phyloP scores from a whole-genome alignment of 768 basidiomycete genomes.

The Suillus cothurnatus region DNA sequence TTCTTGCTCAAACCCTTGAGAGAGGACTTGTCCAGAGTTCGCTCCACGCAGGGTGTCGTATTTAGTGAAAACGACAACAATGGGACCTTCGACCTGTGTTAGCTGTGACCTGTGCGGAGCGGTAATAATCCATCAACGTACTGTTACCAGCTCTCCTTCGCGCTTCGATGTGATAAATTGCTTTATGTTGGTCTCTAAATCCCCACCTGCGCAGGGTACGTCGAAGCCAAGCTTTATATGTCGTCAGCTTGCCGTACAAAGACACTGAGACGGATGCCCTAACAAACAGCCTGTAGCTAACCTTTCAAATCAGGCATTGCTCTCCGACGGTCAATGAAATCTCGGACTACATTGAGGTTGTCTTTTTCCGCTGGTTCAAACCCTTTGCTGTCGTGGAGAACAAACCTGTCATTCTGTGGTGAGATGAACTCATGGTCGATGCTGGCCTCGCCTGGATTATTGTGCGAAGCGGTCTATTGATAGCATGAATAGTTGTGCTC shows the following conservation, averaged over 20 bases:
- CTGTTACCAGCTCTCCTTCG: slow-evolving; percentile 3
- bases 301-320: no score
- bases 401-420: slow-evolving; percentile 11
- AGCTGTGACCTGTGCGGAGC: neutral
- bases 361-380: slow-evolving; percentile 15
- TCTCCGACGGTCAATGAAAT: slow-evolving; percentile 8
- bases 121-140: neutral
- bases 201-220: no score
- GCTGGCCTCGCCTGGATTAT: no score
- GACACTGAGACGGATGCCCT: no score
- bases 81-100: neutral
- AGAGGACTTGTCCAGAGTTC: slow-evolving; percentile 36
- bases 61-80: slow-evolving; percentile 8
- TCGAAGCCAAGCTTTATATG: no score
- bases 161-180: neutral
- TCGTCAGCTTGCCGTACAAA: no score
- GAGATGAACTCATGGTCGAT: slow-evolving; percentile 17
- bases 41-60: neutral
- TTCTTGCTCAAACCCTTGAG: no score
- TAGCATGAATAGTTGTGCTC: no score
- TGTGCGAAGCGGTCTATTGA: no score
- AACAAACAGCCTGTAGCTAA: no score
- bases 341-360: slow-evolving; percentile 8
- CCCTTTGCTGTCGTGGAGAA: slow-evolving; percentile 19
- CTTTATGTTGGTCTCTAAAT: neutral